Evolutionary conservation across 768 basidiomycete genomes (phyloP), one percentile per base, ranked within the genome.

Genomic region (Collybiopsis luxurians): DNA sequence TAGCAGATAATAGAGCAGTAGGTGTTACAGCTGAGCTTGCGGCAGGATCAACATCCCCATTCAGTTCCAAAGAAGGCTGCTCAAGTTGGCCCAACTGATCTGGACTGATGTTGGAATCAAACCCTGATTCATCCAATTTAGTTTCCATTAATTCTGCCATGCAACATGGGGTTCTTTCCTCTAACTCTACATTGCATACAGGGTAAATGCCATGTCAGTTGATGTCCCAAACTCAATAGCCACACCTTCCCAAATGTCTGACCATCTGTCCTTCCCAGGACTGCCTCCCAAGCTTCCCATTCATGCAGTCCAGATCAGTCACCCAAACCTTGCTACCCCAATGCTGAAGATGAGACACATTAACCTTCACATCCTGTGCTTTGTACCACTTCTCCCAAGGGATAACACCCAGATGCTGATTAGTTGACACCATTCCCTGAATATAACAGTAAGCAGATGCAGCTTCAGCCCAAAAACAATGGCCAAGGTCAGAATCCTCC

Each of bases 311-410:
- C 11, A 62, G 36, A 49, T 62, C 61, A 15, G 56, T 61, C 15
- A 61, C 61, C 61, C 58, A 61, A 31, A 50, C 55, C 7, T 36
- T 12, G 21, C 58, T 48, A 7, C 61, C 61, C 61, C 61, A 61
- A 30, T 2, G 53, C 31, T 57, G 39, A 11, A 61, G 30, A 45
- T 61, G 60, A 21, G 60, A 61, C 0, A 61, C 55, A 50, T 61
- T 61, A 1, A 45, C 45, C 23, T 24, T 19, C 12, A n/a, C 10
- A 15, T 30, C 4, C 21, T 30, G 2, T 17, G 9, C 27, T 21
- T 36, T 7, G 24, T 23, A 49, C 48, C 48, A 49, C 21, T 36
- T 49, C 28, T 30, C 48, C 48, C 48, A 49, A 31, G 48, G 48
- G 6, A 49, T 36, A n/a, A 49, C 21, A 3, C 31, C 28, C n/a